phyloP scores from a whole-genome alignment of 2,329 filamentous ascomycete species.

The Pseudocercospora crystallina region DNA sequence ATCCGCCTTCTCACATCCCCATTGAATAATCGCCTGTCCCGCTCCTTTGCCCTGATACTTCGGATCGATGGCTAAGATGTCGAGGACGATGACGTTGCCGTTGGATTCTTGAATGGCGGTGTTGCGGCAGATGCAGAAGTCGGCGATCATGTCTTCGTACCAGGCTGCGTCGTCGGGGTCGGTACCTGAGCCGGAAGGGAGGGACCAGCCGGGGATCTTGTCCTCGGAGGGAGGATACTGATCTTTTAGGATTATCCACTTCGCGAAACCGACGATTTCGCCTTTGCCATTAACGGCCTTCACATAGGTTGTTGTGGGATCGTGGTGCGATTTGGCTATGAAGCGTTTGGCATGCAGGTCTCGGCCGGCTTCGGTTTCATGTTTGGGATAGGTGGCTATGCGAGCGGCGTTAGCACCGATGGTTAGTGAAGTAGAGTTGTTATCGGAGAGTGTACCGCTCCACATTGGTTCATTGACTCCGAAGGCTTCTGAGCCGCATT shows the following conservation, averaged over 20 bases:
- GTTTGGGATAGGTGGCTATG: conserved; percentile 24
- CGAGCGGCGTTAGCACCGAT: no score
- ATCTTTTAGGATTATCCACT: conserved; percentile 32
- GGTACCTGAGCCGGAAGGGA: background rate
- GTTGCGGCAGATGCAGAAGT: conserved; percentile 26
- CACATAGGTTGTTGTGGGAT: conserved; percentile 28
- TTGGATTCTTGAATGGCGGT: conserved; percentile 22
- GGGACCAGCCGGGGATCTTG: conserved; percentile 1
- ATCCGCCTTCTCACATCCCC: conserved; percentile 33
- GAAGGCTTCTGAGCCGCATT: conserved; percentile 31
- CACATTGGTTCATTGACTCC: conserved; percentile 30
- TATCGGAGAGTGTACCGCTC: conserved; percentile 5
- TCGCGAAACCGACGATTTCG: conserved; percentile 34
- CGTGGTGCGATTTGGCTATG: conserved; percentile 18
- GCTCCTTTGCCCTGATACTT: conserved; percentile 30
- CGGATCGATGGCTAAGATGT: conserved; percentile 33
- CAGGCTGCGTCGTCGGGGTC: conserved; percentile 19
- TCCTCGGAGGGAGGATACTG: conserved; percentile 12
- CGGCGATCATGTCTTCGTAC: conserved; percentile 23
- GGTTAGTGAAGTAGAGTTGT: no score
- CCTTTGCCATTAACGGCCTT: conserved; percentile 32
- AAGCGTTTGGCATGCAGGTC: conserved; percentile 27
- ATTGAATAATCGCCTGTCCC: conserved; percentile 30
- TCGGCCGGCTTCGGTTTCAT: conserved; percentile 28
- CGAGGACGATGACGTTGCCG: conserved; percentile 31